These are phyloP conservation scores for Komagataea norvegica DNA, from an alignment of 1,139 yeast species.

Conservation along the genomic window DNA sequence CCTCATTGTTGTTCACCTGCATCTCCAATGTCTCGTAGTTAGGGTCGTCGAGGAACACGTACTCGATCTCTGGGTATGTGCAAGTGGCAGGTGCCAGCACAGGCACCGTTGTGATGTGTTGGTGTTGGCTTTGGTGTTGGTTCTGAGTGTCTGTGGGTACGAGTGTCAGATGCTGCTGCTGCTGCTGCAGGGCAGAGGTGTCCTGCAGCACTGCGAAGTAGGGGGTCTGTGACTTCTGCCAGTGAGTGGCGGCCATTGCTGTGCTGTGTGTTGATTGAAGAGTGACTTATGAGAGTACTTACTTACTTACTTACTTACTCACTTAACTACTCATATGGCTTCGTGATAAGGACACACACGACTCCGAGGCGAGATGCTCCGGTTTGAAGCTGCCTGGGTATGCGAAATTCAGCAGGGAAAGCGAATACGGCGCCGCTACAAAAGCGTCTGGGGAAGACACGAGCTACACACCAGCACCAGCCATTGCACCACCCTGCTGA, in stretches of 20 bases:
- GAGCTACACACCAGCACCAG: too few species aligned
- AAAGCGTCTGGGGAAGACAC: too few species aligned
- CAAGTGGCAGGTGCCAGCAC: slow-evolving; percentile 10
- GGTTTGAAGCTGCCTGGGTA: too few species aligned
- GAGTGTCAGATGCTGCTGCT: slow-evolving; percentile 2
- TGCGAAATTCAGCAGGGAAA: too few species aligned
- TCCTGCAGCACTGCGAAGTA: slow-evolving; percentile 22
- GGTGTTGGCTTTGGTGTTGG: not conserved
- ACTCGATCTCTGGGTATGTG: slow-evolving; percentile 24
- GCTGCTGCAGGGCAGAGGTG: slow-evolving; percentile 6
- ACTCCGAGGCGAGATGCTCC: too few species aligned
- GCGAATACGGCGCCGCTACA: too few species aligned
- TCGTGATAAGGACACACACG: too few species aligned
- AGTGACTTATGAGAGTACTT: too few species aligned
- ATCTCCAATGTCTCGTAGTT: slow-evolving; percentile 17
- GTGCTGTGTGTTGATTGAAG: not conserved
- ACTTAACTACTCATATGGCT: too few species aligned
- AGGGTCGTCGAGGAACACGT: slow-evolving; percentile 29
- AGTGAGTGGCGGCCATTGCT: slow-evolving; percentile 12
- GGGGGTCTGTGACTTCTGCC: slow-evolving; percentile 21
- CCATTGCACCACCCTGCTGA: too few species aligned
- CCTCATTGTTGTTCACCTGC: slow-evolving; percentile 2
- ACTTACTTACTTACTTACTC: too few species aligned
- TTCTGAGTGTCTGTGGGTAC: too few species aligned
- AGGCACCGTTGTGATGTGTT: not conserved